These are phyloP conservation scores for Ensete ventricosum DNA, from an alignment of 176 grass and related monocot species.

Conservation along the genomic window DNA sequence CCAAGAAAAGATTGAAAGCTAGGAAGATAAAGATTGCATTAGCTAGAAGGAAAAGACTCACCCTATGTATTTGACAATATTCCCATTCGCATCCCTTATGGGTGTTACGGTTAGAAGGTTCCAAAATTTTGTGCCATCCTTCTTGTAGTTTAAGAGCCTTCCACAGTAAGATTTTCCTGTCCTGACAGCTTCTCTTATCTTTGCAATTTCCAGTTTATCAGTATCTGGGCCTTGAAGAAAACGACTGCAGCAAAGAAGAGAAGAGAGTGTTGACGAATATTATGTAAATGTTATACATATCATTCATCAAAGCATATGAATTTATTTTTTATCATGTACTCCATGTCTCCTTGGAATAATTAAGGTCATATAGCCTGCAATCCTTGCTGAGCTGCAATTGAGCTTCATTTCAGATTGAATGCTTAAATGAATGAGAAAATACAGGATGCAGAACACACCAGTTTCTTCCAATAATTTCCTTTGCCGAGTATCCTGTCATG, in stretches of 20 bases:
- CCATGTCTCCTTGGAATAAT: background rate
- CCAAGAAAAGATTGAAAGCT: background rate
- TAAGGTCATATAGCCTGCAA: background rate
- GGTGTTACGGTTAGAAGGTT: slow-evolving; percentile 92
- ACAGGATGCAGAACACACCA: slow-evolving; percentile 12
- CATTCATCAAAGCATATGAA: background rate
- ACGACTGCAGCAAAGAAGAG: slow-evolving; percentile 39
- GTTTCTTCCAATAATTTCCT: slow-evolving; percentile 53
- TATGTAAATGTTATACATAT: background rate
- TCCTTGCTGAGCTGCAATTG: background rate
- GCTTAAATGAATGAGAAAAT: background rate
- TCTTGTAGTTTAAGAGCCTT: slow-evolving; percentile 81
- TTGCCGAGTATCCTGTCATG: slow-evolving; percentile 44
- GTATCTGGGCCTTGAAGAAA: slow-evolving; percentile 89
- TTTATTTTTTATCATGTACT: background rate
- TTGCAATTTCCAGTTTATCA: slow-evolving; percentile 50
- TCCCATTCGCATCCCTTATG: slow-evolving; percentile 62
- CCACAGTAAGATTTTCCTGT: slow-evolving; percentile 72
- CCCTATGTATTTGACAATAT: slow-evolving; percentile 96
- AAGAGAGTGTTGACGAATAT: background rate
- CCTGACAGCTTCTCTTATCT: slow-evolving; percentile 69
- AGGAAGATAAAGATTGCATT: background rate
- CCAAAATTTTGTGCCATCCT: slow-evolving; percentile 86
- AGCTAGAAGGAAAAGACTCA: slow-evolving; percentile 16
- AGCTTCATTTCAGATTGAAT: background rate